Percentiles rank a stretch among this genome's conserved stretches.
Evolutionary conservation across 306 rosid genomes (phyloP).

Genomic region (Fragaria nilgerrensis): DNA sequence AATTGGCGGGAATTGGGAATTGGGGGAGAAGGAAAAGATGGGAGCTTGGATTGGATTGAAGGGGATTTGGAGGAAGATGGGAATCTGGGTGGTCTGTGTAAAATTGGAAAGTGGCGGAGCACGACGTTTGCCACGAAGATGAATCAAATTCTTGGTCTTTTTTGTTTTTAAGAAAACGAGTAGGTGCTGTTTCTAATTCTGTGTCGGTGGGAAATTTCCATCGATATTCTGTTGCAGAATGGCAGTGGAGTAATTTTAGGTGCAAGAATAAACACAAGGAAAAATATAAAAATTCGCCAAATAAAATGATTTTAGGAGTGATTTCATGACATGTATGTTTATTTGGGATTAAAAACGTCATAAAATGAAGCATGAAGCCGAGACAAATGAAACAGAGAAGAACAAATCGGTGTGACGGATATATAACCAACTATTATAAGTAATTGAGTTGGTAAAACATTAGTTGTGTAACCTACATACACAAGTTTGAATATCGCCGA

Average conservation of each 20-base stretch:
- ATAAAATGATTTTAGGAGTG: no score
- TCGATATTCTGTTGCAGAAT: not conserved
- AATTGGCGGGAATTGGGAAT: conserved; percentile 17
- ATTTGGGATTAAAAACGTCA: no score
- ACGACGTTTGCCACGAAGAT: not conserved
- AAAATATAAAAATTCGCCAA: no score
- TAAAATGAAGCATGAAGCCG: no score
- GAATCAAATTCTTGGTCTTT: not conserved
- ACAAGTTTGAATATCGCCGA: no score
- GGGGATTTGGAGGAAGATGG: conserved; percentile 6
- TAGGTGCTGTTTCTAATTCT: not conserved
- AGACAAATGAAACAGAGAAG: no score
- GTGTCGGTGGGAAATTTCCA: not conserved
- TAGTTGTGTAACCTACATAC: no score
- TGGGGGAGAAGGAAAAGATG: not conserved
- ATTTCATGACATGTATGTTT: no score
- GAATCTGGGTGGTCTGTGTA: not conserved
- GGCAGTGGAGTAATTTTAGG: not conserved
- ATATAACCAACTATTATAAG: no score
- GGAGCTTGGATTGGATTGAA: not conserved
- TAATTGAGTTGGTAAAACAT: no score
- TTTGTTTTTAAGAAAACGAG: not conserved
- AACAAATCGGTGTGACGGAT: no score
- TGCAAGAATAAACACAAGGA: not conserved
- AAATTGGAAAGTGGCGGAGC: not conserved